Conservation (phyloP, 2,329 filamentous ascomycete genomes). For the Dothistroma septosporum region DNA sequence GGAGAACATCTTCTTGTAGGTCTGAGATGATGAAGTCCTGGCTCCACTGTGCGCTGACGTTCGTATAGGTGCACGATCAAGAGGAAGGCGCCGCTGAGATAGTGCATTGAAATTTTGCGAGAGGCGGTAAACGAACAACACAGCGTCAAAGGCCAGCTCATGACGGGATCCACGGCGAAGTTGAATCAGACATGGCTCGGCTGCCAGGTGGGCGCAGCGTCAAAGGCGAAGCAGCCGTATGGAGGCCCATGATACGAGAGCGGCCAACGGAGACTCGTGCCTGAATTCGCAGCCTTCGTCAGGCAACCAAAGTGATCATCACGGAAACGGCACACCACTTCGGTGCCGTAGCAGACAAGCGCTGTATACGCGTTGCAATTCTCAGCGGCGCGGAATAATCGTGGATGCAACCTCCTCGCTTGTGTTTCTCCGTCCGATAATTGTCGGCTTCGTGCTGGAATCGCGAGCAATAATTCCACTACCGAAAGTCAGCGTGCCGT, state of each 20-base stretch:
- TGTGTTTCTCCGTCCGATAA: not conserved
- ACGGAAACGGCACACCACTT: not conserved
- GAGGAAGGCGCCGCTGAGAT: constrained; percentile 20
- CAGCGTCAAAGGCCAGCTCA: constrained; percentile 9
- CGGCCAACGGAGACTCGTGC: not conserved
- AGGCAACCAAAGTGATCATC: not conserved
- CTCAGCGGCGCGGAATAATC: not conserved
- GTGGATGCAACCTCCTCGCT: not conserved
- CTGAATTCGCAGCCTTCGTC: not conserved
- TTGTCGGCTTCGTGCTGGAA: not conserved
- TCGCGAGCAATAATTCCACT: not conserved
- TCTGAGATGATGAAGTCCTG: not conserved
- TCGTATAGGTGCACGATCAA: constrained; percentile 16
- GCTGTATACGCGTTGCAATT: not conserved
- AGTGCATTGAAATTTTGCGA: not conserved
- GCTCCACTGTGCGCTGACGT: constrained; percentile 3
- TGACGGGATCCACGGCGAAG: constrained; percentile 8
- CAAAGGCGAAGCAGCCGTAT: not conserved
- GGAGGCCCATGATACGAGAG: not conserved
- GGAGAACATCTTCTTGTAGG: constrained; percentile 51
- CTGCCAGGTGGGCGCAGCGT: not conserved
- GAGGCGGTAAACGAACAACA: constrained; percentile 5
- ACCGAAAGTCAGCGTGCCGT: constrained; percentile 6
- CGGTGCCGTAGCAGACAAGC: not conserved
- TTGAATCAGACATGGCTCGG: constrained; percentile 2